Conservation (phyloP, 2,329 filamentous ascomycete species). For the Botrytis elliptica region DNA sequence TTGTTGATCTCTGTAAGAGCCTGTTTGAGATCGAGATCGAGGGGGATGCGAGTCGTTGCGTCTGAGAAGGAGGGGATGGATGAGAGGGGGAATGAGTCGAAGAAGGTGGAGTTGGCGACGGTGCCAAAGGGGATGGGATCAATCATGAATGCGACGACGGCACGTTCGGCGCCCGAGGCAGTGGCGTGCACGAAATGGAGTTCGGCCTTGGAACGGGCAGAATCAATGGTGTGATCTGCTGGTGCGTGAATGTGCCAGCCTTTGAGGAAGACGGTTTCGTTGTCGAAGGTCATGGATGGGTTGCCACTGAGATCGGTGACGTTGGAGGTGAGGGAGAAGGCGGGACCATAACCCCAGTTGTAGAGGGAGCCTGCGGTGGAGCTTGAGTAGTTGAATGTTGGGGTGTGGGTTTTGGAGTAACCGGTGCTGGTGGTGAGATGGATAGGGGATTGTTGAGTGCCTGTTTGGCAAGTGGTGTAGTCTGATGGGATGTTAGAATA, state of each 20-base stretch:
- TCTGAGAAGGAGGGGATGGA: background rate
- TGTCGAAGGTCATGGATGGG: conserved; percentile 47
- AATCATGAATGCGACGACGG: conserved; percentile 49
- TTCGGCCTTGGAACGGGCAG: conserved; percentile 46
- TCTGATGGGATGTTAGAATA: conserved; percentile 29
- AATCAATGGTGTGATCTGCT: conserved; percentile 49
- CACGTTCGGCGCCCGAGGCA: conserved; percentile 43
- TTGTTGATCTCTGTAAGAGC: conserved; percentile 42
- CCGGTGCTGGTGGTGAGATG: conserved; percentile 43
- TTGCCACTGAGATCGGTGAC: conserved; percentile 38
- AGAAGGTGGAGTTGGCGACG: conserved; percentile 4
- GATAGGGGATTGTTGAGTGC: conserved; percentile 52
- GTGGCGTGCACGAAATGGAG: conserved; percentile 51
- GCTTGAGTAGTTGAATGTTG: conserved; percentile 45
- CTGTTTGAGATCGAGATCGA: conserved; percentile 3
- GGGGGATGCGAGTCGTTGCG: background rate
- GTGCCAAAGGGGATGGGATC: conserved; percentile 39
- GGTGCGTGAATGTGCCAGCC: conserved; percentile 54
- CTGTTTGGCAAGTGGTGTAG: conserved; percentile 49
- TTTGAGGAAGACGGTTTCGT: conserved; percentile 48
- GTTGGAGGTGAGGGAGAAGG: conserved; percentile 43
- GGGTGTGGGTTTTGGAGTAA: conserved; percentile 43
- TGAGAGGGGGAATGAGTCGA: background rate
- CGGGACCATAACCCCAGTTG: conserved; percentile 52
- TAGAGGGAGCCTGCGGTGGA: conserved; percentile 43